phyloP scores from a whole-genome alignment of 2,329 filamentous ascomycete species.

The Tolypocladium cylindrosporum region DNA sequence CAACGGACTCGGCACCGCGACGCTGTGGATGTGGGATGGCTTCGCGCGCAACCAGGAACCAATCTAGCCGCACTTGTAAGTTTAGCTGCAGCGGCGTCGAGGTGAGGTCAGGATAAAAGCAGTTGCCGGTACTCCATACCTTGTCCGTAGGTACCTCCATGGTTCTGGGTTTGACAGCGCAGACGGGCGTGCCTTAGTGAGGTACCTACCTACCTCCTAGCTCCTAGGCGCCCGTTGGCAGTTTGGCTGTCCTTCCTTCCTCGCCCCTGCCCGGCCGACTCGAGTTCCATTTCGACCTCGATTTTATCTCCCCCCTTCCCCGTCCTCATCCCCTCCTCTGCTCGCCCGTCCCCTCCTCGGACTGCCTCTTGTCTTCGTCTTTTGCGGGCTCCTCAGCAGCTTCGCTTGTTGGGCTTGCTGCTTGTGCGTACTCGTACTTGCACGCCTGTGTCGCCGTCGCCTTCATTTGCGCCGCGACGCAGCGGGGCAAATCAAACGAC shows the following conservation, averaged over 20 bases:
- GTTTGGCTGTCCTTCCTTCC: background rate
- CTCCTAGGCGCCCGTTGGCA: background rate
- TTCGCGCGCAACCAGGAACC: background rate
- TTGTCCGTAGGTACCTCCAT: background rate
- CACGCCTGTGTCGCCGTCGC: background rate
- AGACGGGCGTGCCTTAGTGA: background rate
- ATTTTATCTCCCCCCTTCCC: background rate
- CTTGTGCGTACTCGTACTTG: background rate
- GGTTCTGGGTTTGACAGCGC: background rate
- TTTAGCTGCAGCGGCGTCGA: background rate
- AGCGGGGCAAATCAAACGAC: constrained; percentile 1
- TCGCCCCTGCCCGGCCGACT: background rate
- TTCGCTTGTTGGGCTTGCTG: background rate
- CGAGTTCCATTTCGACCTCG: background rate
- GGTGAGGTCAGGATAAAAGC: background rate
- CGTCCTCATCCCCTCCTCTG: background rate
- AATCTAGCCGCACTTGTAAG: background rate
- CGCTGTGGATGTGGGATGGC: background rate
- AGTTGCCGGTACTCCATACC: no score
- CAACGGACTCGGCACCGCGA: background rate
- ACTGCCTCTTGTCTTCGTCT: background rate
- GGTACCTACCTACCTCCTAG: background rate
- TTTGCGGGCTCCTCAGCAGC: background rate
- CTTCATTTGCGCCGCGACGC: background rate
- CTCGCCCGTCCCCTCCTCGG: background rate